Evolutionary conservation across 1,139 yeast species (phyloP).

Genomic region (Candida frijolesensis): DNA sequence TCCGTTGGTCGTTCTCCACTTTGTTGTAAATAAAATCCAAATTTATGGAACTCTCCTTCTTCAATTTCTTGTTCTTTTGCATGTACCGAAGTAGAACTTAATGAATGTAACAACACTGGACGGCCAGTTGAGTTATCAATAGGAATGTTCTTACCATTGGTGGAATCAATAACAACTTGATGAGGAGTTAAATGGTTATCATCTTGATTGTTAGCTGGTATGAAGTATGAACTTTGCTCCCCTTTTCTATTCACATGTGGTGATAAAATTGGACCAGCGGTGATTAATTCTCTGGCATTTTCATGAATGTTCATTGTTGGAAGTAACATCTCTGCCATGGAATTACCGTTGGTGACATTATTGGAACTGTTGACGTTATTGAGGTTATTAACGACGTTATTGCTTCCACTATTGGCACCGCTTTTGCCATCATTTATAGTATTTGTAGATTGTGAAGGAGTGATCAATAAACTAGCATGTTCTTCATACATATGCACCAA

Average conservation of each 20-base stretch:
- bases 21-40: slow-evolving; percentile 73
- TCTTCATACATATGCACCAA: slow-evolving; percentile 47
- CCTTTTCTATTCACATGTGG: slow-evolving; percentile 26
- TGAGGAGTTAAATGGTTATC: slow-evolving; percentile 56
- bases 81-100: slow-evolving; percentile 66
- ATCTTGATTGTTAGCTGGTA: slow-evolving; percentile 11
- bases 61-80: slow-evolving; percentile 82
- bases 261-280: slow-evolving; percentile 57
- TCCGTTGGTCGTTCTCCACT: background rate
- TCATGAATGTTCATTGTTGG: slow-evolving; percentile 36
- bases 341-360: background rate
- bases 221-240: slow-evolving; percentile 17
- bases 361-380: background rate
- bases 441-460: slow-evolving; percentile 25
- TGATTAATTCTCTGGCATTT: slow-evolving; percentile 52
- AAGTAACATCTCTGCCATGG: slow-evolving; percentile 2
- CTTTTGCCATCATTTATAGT: slow-evolving; percentile 6
- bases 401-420: background rate
- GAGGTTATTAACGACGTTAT: background rate
- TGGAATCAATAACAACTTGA: slow-evolving; percentile 64
- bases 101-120: slow-evolving; percentile 64
- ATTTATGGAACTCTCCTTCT: slow-evolving; percentile 88
- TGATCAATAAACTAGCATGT: slow-evolving; percentile 24
- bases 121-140: slow-evolving; percentile 72
- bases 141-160: slow-evolving; percentile 56